A percentile compares a stretch with the other conserved stretches of the same genome.
These are phyloP conservation scores for Fraxinus platypoda DNA, from an alignment of 305 asterid genomes.

Conservation along the genomic window DNA sequence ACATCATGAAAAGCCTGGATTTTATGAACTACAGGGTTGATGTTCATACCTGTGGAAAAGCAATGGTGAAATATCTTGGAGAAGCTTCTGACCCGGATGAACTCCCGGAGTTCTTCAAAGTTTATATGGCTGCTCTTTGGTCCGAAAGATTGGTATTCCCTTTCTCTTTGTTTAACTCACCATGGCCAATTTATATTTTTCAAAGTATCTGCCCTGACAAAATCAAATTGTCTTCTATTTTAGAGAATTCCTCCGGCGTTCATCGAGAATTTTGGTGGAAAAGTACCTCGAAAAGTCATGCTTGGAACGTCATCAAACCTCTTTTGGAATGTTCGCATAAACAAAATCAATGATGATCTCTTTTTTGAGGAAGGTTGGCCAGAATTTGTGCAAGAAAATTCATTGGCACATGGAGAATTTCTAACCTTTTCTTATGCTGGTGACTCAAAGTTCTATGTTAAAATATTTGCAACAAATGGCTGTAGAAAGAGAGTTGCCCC, in stretches of 20 bases:
- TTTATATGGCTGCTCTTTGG: slow-evolving; percentile 24
- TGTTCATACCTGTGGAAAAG: slow-evolving; percentile 6
- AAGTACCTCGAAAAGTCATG: slow-evolving; percentile 25
- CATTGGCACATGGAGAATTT: slow-evolving; percentile 31
- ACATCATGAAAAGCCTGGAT: neutral
- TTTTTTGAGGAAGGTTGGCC: slow-evolving; percentile 45
- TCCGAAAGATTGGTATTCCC: slow-evolving; percentile 37
- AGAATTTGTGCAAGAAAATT: slow-evolving; percentile 39
- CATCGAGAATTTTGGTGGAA: slow-evolving; percentile 25
- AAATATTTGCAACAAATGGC: slow-evolving; percentile 27
- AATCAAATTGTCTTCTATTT: neutral
- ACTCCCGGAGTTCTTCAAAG: slow-evolving; percentile 43
- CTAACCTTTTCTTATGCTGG: slow-evolving; percentile 34
- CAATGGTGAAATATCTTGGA: neutral
- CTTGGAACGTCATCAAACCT: slow-evolving; percentile 14
- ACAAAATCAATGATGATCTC: slow-evolving; percentile 20
- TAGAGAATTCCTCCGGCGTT: slow-evolving; percentile 45
- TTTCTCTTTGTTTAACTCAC: neutral
- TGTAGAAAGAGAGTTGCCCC: slow-evolving; percentile 22
- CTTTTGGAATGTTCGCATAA: slow-evolving; percentile 29
- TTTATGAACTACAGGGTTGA: neutral
- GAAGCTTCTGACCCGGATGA: slow-evolving; percentile 23
- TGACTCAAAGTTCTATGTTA: slow-evolving; percentile 30
- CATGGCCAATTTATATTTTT: neutral
- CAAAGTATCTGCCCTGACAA: neutral